Percentiles rank a stretch among this genome's conserved stretches.
These are phyloP conservation scores for Incumbomyces lentus DNA, from an alignment of 2,329 filamentous ascomycete species.

Conservation along the genomic window DNA sequence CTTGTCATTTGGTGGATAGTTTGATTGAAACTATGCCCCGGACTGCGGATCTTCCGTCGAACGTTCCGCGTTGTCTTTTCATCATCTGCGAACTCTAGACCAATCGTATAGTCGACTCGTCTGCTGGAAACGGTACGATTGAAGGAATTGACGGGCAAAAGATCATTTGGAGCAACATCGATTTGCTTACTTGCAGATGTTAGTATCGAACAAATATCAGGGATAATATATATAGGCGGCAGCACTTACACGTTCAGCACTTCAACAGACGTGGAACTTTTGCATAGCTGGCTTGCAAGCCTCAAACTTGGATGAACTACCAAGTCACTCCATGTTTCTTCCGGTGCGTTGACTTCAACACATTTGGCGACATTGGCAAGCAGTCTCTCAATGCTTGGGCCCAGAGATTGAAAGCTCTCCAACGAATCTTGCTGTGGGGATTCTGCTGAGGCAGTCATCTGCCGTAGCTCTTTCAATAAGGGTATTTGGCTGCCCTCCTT, in stretches of 20 bases:
- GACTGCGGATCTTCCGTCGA: too few species aligned
- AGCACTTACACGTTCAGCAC: not conserved
- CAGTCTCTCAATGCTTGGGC: not conserved
- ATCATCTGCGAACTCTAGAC: not conserved
- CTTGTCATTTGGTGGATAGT: not conserved
- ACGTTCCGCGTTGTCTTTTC: too few species aligned
- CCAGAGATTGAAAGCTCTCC: too few species aligned
- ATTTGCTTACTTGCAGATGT: not conserved
- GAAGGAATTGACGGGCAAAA: not conserved
- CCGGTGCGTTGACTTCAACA: too few species aligned
- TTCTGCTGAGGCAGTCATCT: not conserved
- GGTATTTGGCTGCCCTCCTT: too few species aligned
- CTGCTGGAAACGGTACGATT: not conserved
- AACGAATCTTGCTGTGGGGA: not conserved
- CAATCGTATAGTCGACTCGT: not conserved
- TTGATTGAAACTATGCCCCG: conserved; percentile 1
- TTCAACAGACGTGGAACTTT: not conserved
- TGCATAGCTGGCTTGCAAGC: not conserved
- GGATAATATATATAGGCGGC: too few species aligned
- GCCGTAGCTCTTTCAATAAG: not conserved
- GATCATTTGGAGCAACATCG: not conserved
- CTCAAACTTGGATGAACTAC: not conserved
- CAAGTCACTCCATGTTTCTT: not conserved
- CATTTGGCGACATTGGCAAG: too few species aligned
- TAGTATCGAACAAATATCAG: too few species aligned